Evolutionary conservation across 2,329 filamentous ascomycete genomes (phyloP), one percentile per base, ranked within the genome.

Genomic region (Sclerotinia glacialis): DNA sequence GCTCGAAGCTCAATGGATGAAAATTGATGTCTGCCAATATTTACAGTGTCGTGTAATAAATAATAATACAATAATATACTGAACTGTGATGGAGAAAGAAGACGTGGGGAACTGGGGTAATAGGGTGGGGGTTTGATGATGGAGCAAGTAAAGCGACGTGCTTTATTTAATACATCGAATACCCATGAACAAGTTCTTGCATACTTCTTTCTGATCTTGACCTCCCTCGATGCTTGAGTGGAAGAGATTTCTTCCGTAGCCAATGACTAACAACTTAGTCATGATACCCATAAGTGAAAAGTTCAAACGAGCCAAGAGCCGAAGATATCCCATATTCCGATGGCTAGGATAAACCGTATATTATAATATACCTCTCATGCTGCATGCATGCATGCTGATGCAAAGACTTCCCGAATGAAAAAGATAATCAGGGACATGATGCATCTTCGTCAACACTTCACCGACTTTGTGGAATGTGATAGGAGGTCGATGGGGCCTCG

Each of bases 91-190:
- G 44, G 58, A 60, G 44, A 44, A 60, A 16, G 42, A 60, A 47
- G 42, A 12, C 56, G 56, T 60, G 56, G 56, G 56, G 56, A 47
- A 47, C 28, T 60, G 56, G 56, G 56, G 56, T 60, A 60, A 16
- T 14, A 18, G 42, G n/a, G 44, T 60, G 54, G 56, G 56, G 28
- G 28, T 40, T 16, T 40, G 37, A 14, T 40, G 16, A 16, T 40
- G 37, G 37, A 40, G 37, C 37, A 12, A 12, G 37, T 12, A 40
- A 40, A 40, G 37, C n/a, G n/a, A n/a, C n/a, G n/a, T n/a, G n/a
- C n/a, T n/a, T n/a, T n/a, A n/a, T n/a, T n/a, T n/a, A 31, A 12
- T 12, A 26, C 6, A 23, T 18, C n/a, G 14, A n/a, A 42, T 14
- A 9, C 14, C 14, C 18, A 14, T 31, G 14, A 18, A 9, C 4